These are phyloP conservation scores for Amylocarpus encephaloides DNA, from an alignment of 2,329 filamentous ascomycete genomes.

Conservation along the genomic window DNA sequence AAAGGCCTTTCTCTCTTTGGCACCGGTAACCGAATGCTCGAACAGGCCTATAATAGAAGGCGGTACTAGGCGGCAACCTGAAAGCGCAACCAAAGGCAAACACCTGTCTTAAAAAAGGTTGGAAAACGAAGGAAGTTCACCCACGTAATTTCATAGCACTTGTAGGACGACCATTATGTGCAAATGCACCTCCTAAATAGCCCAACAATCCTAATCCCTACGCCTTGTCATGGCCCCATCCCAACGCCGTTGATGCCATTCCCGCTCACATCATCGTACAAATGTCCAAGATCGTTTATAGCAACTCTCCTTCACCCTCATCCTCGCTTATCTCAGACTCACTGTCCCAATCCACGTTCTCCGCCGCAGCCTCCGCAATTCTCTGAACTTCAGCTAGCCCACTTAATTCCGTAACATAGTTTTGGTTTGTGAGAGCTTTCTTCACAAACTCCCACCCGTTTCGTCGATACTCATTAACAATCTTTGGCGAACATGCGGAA, in stretches of 20 bases:
- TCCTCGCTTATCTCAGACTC: constrained; percentile 50
- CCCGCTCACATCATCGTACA: constrained; percentile 3
- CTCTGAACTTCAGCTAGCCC: constrained; percentile 67
- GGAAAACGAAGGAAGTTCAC: too few species aligned
- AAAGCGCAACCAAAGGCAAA: too few species aligned
- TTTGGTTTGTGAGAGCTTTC: constrained; percentile 64
- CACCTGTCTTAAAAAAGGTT: too few species aligned
- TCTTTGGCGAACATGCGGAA: constrained; percentile 68
- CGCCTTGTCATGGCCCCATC: not conserved
- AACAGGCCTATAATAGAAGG: too few species aligned
- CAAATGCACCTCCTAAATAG: too few species aligned
- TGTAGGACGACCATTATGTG: too few species aligned
- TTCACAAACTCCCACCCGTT: constrained; percentile 74
- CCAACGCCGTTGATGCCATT: constrained; percentile 2
- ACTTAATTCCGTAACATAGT: constrained; percentile 72
- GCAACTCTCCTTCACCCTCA: constrained; percentile 35
- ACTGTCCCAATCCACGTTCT: constrained; percentile 55
- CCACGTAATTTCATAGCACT: too few species aligned
- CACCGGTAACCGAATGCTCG: too few species aligned
- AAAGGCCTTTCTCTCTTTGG: too few species aligned
- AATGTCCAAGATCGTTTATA: constrained; percentile 14
- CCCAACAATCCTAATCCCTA: too few species aligned
- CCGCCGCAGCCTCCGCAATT: constrained; percentile 42
- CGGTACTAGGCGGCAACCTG: too few species aligned
- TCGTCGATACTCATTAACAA: constrained; percentile 59